Base-by-base conservation (phyloP, 2,329 filamentous ascomycete genomes). In the Chaetomiaceae sp. region DNA sequence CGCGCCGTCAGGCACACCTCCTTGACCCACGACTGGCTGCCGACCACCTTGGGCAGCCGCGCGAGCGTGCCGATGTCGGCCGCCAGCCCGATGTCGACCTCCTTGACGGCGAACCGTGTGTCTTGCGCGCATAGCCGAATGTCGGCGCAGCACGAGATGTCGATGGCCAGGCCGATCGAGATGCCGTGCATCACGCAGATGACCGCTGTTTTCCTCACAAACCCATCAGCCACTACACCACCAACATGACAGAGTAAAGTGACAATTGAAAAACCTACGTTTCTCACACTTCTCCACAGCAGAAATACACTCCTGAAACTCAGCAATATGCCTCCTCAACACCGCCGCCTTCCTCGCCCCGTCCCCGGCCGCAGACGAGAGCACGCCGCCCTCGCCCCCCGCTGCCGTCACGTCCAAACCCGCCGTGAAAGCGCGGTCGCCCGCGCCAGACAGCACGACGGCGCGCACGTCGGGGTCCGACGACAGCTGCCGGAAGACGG, bases 271-370 rank as follows among this genome's bases (percentile, higher is more conserved):
- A 5, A 15, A 53, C 81, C 62, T 70, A 86, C 83, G 90, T 72
- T 97, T 97, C 72, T 94, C 88, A 71, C 92, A 97, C 62, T 80
- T 84, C 69, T 96, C 92, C 49, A 95, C 74, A 14, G 84, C 79
- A 1, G 78, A 79, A 58, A 99, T 84, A 64, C 84, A 87, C 47
- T 80, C 79, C 70, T 99, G 94, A 69, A 96, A 95, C 58, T 89
- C 83, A 56, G 78, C 71, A 54, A 97, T 85, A 67, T 89, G 80
- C 29, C 83, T 79, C 45, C 88, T 80, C 46, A 91, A 64, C 4
- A 65, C 64, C 33, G 78, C 76, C 0, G 87, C 85, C 60, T 74
- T 81, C 59, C 89, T 80, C 2, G 87, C 87, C 0, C 75, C 68
- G 66, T 95, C 90, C 4, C 59, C 60, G 15, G 63, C 60, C 7